Evolutionary conservation across 2,329 filamentous ascomycete genomes (phyloP).

Genomic region (Whalleya microplaca): DNA sequence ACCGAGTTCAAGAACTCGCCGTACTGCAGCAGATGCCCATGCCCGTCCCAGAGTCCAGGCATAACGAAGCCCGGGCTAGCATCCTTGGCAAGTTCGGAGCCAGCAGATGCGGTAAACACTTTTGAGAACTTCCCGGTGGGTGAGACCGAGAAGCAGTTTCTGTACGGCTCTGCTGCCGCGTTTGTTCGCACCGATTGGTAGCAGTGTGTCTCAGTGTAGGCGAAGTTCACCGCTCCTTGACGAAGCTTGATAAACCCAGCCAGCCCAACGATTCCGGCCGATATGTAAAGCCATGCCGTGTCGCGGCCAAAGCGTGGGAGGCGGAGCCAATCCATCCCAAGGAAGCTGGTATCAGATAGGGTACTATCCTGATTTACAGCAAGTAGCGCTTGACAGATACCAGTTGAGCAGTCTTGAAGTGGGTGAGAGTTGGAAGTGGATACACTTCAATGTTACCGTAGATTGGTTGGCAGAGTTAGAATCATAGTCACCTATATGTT

Average conservation of each 20-base stretch:
- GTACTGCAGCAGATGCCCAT: slow-evolving; percentile 69
- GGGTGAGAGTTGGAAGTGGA: not conserved
- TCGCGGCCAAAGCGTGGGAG: slow-evolving; percentile 24
- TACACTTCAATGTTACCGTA: not conserved
- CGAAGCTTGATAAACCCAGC: slow-evolving; percentile 30
- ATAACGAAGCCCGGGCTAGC: slow-evolving; percentile 57
- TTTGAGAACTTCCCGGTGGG: slow-evolving; percentile 53
- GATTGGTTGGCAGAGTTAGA: not conserved
- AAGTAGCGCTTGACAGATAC: too few species aligned
- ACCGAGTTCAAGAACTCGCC: slow-evolving; percentile 70
- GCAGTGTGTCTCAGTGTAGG: slow-evolving; percentile 43
- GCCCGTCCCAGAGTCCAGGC: slow-evolving; percentile 72
- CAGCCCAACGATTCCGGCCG: slow-evolving; percentile 27
- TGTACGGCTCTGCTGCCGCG: slow-evolving; percentile 39
- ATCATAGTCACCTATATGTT: not conserved
- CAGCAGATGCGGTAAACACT: slow-evolving; percentile 46
- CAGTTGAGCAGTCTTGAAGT: slow-evolving; percentile 18
- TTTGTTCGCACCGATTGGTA: slow-evolving; percentile 51
- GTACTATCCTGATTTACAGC: not conserved
- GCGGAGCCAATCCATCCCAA: slow-evolving; percentile 28
- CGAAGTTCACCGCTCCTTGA: slow-evolving; percentile 25
- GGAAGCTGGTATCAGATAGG: not conserved
- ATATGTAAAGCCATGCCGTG: slow-evolving; percentile 24
- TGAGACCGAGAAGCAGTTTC: slow-evolving; percentile 60
- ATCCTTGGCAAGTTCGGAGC: slow-evolving; percentile 33